Evolutionary conservation across 306 rosid species (phyloP).

Genomic region (Corylus americana): DNA sequence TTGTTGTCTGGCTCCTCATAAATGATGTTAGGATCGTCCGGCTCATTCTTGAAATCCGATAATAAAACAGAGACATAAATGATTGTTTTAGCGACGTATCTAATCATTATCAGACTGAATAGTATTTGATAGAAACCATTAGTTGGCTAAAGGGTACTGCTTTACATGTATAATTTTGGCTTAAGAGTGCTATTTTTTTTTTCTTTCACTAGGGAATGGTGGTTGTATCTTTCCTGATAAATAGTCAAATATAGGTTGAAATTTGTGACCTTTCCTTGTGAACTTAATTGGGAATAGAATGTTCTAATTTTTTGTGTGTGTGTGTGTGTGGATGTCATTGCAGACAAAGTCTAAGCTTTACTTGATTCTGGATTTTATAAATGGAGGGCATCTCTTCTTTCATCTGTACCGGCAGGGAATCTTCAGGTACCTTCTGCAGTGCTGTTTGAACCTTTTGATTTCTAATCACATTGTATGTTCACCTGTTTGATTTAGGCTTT

Average conservation of each 20-base stretch:
- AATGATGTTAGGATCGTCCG: not conserved
- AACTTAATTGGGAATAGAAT: not conserved
- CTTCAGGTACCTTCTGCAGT: constrained; percentile 58
- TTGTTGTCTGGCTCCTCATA: not conserved
- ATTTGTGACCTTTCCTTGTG: not conserved
- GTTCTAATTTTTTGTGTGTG: constrained; percentile 1
- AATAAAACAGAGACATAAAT: no score
- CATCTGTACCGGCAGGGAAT: constrained; percentile 87
- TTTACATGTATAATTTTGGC: not conserved
- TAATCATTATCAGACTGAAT: no score
- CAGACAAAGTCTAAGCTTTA: constrained; percentile 86
- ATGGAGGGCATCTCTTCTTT: constrained; percentile 95
- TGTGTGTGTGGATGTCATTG: constrained; percentile 16
- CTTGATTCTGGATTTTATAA: constrained; percentile 85
- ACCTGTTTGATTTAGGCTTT: constrained; percentile 32
- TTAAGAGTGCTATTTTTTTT: not conserved
- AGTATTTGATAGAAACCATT: not conserved
- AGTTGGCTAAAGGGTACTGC: not conserved
- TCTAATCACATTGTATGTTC: constrained; percentile 3
- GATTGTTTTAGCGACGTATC: no score
- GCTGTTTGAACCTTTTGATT: not conserved
- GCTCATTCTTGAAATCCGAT: no score
- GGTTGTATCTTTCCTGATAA: not conserved
- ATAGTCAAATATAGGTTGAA: not conserved
- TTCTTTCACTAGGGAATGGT: not conserved